Conservation (phyloP, 73 alveolate genomes). For the Paramecium tetraurelia region DNA sequence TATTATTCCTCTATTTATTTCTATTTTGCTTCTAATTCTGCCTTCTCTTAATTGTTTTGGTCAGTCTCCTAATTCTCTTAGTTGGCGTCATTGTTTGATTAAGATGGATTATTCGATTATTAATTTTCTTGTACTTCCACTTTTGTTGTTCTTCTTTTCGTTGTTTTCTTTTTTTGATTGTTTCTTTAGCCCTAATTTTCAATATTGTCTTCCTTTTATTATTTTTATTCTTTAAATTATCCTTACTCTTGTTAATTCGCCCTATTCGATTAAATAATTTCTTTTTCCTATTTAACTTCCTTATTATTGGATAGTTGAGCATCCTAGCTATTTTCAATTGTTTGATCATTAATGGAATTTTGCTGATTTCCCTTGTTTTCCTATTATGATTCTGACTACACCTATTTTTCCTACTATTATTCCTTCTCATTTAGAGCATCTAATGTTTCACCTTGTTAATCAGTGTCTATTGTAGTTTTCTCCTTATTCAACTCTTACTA, state of each 20-base stretch:
- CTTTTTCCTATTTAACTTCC: background rate
- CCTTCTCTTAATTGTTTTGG: background rate
- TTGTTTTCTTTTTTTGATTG: background rate
- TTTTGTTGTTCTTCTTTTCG: background rate
- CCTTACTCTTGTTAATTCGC: background rate
- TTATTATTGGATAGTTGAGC: background rate
- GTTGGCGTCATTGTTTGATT: background rate
- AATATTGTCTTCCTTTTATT: background rate
- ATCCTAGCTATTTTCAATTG: background rate
- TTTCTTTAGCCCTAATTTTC: background rate
- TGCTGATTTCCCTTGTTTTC: background rate
- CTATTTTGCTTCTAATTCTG: background rate
- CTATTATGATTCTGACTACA: background rate
- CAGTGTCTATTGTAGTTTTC: background rate
- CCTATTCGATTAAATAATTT: background rate
- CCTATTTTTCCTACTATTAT: background rate
- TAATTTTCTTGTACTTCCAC: background rate
- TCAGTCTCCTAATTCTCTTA: background rate
- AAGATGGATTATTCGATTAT: background rate
- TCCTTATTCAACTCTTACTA: background rate
- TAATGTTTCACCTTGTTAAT: background rate
- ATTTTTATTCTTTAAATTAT: background rate
- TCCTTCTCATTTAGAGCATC: background rate
- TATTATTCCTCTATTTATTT: background rate
- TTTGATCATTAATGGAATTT: background rate